phyloP scores from a whole-genome alignment of 441 rosid genomes.

The Cnidoscolus chayamansa region DNA sequence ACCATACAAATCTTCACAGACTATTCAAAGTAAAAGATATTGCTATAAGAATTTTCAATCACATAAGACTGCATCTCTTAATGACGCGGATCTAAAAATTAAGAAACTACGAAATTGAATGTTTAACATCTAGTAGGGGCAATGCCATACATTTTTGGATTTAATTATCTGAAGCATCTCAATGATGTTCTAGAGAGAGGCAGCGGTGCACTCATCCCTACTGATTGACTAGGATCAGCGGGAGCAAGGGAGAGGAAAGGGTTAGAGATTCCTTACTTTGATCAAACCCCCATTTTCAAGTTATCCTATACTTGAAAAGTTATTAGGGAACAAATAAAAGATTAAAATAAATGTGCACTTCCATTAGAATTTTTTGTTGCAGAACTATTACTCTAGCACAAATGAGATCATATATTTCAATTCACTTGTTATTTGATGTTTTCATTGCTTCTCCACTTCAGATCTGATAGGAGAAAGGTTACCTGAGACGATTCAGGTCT shows the following conservation, averaged over 20 bases:
- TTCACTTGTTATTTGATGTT: background rate
- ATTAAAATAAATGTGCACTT: background rate
- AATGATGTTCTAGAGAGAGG: background rate
- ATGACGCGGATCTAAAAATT: background rate
- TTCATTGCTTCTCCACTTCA: background rate
- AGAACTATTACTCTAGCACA: background rate
- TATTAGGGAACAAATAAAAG: background rate
- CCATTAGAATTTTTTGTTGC: background rate
- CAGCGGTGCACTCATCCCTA: background rate
- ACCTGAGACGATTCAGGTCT: background rate
- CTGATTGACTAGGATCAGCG: background rate
- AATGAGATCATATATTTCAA: background rate
- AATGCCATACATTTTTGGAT: background rate
- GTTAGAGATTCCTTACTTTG: background rate
- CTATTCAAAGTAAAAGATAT: background rate
- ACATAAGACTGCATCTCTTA: background rate
- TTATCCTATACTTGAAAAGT: background rate
- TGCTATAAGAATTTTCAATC: background rate
- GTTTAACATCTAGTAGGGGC: background rate
- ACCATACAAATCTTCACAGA: background rate
- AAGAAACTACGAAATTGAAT: background rate
- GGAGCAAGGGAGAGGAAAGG: background rate
- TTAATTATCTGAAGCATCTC: conserved; percentile 4
- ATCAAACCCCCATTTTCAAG: background rate
- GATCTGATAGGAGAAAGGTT: background rate